Base-by-base conservation (phyloP, 768 basidiomycete species). In the Infundibulicybe gibba region DNA sequence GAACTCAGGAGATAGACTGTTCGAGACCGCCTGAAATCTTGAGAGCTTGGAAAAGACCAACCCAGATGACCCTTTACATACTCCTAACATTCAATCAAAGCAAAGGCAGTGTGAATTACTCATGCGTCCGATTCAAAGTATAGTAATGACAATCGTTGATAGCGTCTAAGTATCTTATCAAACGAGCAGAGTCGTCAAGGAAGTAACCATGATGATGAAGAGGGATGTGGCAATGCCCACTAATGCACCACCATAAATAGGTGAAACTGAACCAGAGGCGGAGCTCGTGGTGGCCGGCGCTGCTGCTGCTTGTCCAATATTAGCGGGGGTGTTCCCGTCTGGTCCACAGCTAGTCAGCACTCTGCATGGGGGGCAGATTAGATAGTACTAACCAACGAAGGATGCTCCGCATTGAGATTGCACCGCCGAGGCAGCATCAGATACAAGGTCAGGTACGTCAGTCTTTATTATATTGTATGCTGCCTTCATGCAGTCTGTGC, bases 401-500 rank as follows among this genome's bases (percentile, higher is more conserved):
- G 63, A 61, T 32, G 75, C 54, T n/a, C 80, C 79, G 50, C 81
- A 82, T 50, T 72, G 56, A 0, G 50, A 43, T 43, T 71, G 64
- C 6, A 76, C 3, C 1, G 54, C 45, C 6, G 70, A 45, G n/a
- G 61, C 56, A 0, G 59, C 45, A 38, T 54, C 43, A 11, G 66
- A 50, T n/a, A 64, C 53, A 6, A 71, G 19, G 16, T 51, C 48
- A 2, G 80, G 76, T 37, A 67, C 58, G 15, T 66, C 56, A 8
- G 60, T 21, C 17, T 54, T 55, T 19, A 70, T 47, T 40, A 78
- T 56, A 39, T 69, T 75, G 61, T 75, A 81, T 1, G 66, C 64
- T 20, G 68, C 72, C 58, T 83, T 78, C 42, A 69, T 47, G 54
- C 80, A 81, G 58, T 73, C 61, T 25, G 76, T 69, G 63, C 80